Evolutionary conservation across 1,284 basidiomycete genomes (phyloP).

Genomic region (Ceratobasidium sp.): DNA sequence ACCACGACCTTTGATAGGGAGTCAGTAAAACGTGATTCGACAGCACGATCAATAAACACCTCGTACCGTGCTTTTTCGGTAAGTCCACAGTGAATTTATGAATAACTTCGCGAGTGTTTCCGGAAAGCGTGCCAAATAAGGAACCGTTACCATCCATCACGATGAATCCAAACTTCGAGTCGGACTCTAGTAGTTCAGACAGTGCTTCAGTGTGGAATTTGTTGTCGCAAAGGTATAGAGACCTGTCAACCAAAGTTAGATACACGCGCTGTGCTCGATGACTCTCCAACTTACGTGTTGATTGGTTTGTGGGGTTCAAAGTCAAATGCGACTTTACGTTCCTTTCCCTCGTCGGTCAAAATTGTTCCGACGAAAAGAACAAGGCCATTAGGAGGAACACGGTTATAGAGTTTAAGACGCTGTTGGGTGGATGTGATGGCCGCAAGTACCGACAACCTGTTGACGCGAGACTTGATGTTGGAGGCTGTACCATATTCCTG

Average conservation of each 20-base stretch:
- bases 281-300: constrained; percentile 82
- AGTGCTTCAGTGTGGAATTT: constrained; percentile 99
- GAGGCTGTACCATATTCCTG: constrained; percentile 98
- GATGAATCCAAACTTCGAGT: constrained; percentile 99
- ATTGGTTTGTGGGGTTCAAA: constrained; percentile 99
- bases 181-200: constrained; percentile 95
- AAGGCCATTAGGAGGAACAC: constrained; percentile 96
- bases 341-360: constrained; percentile 97
- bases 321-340: constrained; percentile 98
- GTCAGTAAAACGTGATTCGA: background rate
- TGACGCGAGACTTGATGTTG: constrained; percentile 99
- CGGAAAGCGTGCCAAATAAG: constrained; percentile 94
- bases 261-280: background rate
- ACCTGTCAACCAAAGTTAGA: constrained; percentile 63
- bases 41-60: background rate
- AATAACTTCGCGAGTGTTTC: constrained; percentile 96
- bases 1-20: constrained; percentile 77
- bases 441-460: constrained; percentile 95
- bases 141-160: constrained; percentile 99
- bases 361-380: constrained; percentile 98
- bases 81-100: constrained; percentile 99
- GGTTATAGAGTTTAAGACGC: constrained; percentile 94
- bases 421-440: constrained; percentile 99
- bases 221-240: constrained; percentile 99
- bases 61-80: constrained; percentile 93